Percentiles rank a stretch among this genome's conserved stretches.
Evolutionary conservation across 495 filamentous ascomycete genomes (phyloP).

Genomic region (Trichoderma asperelloides): DNA sequence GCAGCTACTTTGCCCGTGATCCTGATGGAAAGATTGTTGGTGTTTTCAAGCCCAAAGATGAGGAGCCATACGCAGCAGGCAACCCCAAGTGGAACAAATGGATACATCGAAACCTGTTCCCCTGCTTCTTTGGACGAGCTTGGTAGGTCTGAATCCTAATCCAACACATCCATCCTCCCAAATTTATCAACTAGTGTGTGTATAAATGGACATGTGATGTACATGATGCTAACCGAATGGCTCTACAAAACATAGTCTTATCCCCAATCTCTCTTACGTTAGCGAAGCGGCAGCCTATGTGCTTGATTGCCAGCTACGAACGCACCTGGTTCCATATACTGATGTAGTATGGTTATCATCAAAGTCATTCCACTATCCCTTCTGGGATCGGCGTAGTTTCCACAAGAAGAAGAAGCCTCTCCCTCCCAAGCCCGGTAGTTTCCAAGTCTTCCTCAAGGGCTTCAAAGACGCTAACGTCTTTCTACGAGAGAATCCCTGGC

Average conservation of each 20-base stretch:
- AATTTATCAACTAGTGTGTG: not conserved
- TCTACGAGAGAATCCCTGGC: conserved; percentile 91
- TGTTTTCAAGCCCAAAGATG: conserved; percentile 98
- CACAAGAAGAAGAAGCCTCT: conserved; percentile 79
- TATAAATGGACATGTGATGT: not conserved
- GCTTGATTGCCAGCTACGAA: conserved; percentile 80
- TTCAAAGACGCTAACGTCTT: conserved; percentile 97
- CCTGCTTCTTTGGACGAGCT: conserved; percentile 91
- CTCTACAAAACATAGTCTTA: conserved; percentile 45
- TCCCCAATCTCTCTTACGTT: conserved; percentile 98
- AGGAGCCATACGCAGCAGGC: conserved; percentile 88
- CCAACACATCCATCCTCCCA: not conserved
- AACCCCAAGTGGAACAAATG: conserved; percentile 96
- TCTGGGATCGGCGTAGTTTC: conserved; percentile 84
- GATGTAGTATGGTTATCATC: conserved; percentile 91
- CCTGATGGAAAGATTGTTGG: conserved; percentile 87
- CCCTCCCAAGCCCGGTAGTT: conserved; percentile 90
- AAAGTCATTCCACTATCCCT: conserved; percentile 96
- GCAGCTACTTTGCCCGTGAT: conserved; percentile 95
- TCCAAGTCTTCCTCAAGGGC: conserved; percentile 94
- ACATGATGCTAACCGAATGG: not conserved
- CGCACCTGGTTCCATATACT: conserved; percentile 90
- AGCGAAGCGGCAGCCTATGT: conserved; percentile 96
- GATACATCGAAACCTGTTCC: conserved; percentile 90
- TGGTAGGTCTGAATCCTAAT: conserved; percentile 40